Conservation (phyloP, 1,284 basidiomycete species). For the Pseudozyma tsukubaensis region DNA sequence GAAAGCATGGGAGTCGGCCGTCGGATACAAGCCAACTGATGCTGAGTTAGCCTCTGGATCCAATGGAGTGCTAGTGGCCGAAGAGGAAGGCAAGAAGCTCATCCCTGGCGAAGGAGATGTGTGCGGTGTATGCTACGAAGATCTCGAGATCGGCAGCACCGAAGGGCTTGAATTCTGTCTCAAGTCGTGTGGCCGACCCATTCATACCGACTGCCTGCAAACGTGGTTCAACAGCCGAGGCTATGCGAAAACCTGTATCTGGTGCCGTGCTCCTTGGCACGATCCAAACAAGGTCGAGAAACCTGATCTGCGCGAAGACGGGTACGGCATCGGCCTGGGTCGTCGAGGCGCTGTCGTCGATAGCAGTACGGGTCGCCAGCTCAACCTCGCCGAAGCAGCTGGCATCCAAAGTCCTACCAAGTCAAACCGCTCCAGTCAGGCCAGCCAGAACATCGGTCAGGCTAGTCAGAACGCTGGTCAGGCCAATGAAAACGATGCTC, state of each 20-base stretch:
- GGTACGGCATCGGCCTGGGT: slow-evolving; percentile 34
- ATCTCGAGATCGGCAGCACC: slow-evolving; percentile 31
- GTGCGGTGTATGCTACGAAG: slow-evolving; percentile 51
- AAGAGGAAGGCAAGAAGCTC: slow-evolving; percentile 24
- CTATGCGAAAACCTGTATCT: slow-evolving; percentile 34
- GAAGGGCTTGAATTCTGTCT: slow-evolving; percentile 46
- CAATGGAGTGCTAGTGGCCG: too few species aligned
- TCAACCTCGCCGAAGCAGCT: slow-evolving; percentile 41
- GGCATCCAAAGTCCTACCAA: slow-evolving; percentile 13
- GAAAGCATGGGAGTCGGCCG: slow-evolving; percentile 36
- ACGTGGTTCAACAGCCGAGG: slow-evolving; percentile 37
- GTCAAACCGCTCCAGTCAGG: background rate
- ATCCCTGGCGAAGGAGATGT: slow-evolving; percentile 40
- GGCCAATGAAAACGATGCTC: too few species aligned
- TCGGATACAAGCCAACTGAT: slow-evolving; percentile 21
- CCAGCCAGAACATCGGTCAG: too few species aligned
- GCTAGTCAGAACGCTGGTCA: too few species aligned
- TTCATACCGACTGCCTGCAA: slow-evolving; percentile 43
- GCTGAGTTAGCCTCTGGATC: slow-evolving; percentile 4
- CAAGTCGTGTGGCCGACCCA: slow-evolving; percentile 42
- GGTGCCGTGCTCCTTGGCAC: slow-evolving; percentile 44
- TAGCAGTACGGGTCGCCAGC: slow-evolving; percentile 17
- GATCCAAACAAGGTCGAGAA: background rate
- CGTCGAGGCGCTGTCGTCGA: slow-evolving; percentile 26
- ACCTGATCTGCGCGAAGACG: slow-evolving; percentile 4